phyloP scores from a whole-genome alignment of 2,329 filamentous ascomycete species.

The Chrysoporthe austroafricana region DNA sequence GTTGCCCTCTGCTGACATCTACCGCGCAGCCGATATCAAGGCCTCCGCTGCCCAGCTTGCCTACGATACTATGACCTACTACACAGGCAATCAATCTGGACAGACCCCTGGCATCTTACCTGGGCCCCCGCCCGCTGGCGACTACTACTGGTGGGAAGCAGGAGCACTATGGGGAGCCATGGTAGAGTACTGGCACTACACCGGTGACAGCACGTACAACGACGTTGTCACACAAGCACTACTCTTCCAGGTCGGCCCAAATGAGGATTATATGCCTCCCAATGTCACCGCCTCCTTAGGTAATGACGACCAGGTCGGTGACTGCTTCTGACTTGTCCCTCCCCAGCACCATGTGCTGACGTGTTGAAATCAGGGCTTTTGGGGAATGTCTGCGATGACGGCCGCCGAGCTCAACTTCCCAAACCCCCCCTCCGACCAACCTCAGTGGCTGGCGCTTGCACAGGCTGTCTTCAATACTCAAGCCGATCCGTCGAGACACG shows the following conservation, averaged over 20 bases:
- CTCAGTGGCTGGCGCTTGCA: constrained; percentile 72
- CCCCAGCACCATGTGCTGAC: neutral
- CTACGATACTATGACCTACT: constrained; percentile 55
- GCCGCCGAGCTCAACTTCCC: constrained; percentile 72
- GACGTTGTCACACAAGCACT: constrained; percentile 59
- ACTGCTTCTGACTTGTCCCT: neutral
- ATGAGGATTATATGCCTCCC: constrained; percentile 77
- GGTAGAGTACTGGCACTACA: constrained; percentile 72
- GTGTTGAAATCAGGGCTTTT: constrained; percentile 59
- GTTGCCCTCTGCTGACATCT: constrained; percentile 13
- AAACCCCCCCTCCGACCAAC: constrained; percentile 58
- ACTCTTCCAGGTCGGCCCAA: constrained; percentile 70
- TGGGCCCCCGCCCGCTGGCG: constrained; percentile 56
- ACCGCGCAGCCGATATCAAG: constrained; percentile 49
- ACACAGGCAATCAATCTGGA: constrained; percentile 50
- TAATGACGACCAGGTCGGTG: constrained; percentile 68
- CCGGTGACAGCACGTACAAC: constrained; percentile 67
- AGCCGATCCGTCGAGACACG: constrained; percentile 70
- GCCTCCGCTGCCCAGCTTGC: constrained; percentile 51
- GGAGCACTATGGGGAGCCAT: constrained; percentile 70
- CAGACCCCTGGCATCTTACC: constrained; percentile 60
- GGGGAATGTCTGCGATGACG: constrained; percentile 71
- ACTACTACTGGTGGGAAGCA: constrained; percentile 78
- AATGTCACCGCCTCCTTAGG: constrained; percentile 72
- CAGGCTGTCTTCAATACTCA: constrained; percentile 84